These are phyloP conservation scores for Gossypium thurberi DNA, from an alignment of 345 rosid species.

Conservation along the genomic window DNA sequence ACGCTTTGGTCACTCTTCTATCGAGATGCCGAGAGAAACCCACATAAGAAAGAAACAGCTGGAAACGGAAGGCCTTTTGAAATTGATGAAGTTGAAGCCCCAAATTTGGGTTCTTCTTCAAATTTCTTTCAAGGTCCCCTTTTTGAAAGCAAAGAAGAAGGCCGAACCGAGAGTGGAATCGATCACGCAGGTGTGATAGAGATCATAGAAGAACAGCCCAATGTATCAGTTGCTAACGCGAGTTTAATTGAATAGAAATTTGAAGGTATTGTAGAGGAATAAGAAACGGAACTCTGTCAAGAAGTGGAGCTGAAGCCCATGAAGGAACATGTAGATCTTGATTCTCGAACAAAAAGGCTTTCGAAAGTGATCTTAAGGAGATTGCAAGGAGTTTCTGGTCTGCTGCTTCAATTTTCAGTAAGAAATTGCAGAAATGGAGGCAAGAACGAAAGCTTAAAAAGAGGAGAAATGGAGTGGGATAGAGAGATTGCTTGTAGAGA, in stretches of 20 bases:
- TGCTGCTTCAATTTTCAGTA: constrained; percentile 94
- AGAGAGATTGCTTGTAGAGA: constrained; percentile 80
- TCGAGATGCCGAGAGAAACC: constrained; percentile 15
- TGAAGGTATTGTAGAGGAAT: constrained; percentile 29
- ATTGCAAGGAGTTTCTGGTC: constrained; percentile 92
- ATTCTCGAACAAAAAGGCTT: constrained; percentile 63
- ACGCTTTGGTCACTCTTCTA: constrained; percentile 72
- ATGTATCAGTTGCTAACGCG: constrained; percentile 28
- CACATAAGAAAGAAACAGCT: constrained; percentile 7
- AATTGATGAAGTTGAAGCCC: constrained; percentile 33
- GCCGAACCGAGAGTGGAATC: constrained; percentile 26
- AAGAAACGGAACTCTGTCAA: constrained; percentile 16
- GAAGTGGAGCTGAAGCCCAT: constrained; percentile 71
- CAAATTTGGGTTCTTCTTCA: constrained; percentile 28
- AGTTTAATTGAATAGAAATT: constrained; percentile 39
- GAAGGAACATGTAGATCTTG: constrained; percentile 89
- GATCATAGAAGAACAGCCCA: constrained; percentile 39
- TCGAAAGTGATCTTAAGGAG: constrained; percentile 66
- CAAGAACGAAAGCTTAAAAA: constrained; percentile 89
- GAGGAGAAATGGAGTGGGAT: constrained; percentile 48
- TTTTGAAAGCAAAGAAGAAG: constrained; percentile 52
- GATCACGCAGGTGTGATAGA: constrained; percentile 29
- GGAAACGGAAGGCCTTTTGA: constrained; percentile 18
- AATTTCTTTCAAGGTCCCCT: constrained; percentile 31
- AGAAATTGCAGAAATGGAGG: constrained; percentile 94